Percentiles rank a stretch among this genome's conserved stretches.
These are phyloP conservation scores for Coniosporium tulheliwenetii DNA, from an alignment of 2,329 filamentous ascomycete species.

Conservation along the genomic window DNA sequence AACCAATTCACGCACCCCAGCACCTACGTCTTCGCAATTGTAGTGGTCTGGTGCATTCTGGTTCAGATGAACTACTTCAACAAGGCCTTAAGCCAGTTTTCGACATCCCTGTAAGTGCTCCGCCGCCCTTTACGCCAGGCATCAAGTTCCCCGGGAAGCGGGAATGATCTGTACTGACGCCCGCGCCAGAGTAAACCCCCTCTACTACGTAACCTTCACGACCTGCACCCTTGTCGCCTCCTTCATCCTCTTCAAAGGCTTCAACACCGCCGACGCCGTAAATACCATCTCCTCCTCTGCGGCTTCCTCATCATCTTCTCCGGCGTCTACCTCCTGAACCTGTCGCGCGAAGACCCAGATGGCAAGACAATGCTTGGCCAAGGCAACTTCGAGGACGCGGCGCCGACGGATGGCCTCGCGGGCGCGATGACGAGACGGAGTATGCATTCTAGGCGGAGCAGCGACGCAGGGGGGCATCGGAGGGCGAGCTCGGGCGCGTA, in stretches of 20 bases:
- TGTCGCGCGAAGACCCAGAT: constrained; percentile 84
- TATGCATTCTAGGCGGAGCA: constrained; percentile 76
- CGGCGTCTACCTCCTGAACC: constrained; percentile 86
- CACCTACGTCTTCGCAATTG: constrained; percentile 93
- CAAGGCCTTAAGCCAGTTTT: constrained; percentile 92
- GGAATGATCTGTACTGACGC: not conserved
- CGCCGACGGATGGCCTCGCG: constrained; percentile 82
- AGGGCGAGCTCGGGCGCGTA: constrained; percentile 39
- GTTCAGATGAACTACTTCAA: constrained; percentile 99
- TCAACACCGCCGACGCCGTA: constrained; percentile 84
- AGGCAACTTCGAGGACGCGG: constrained; percentile 50
- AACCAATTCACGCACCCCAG: constrained; percentile 93
- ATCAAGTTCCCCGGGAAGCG: no score
- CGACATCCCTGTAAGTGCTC: constrained; percentile 72
- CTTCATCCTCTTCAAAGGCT: constrained; percentile 89
- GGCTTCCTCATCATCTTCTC: constrained; percentile 93
- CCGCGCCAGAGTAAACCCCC: constrained; percentile 61
- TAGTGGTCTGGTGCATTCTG: constrained; percentile 83
- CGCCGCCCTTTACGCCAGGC: no score
- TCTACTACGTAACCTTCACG: constrained; percentile 97
- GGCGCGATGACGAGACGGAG: constrained; percentile 79
- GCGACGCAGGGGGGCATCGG: constrained; percentile 26
- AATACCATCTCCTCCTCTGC: constrained; percentile 87
- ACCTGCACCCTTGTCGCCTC: constrained; percentile 87
- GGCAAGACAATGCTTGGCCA: constrained; percentile 48